Conservation (phyloP, 345 rosid genomes). For the Lenwebbia sp. region DNA sequence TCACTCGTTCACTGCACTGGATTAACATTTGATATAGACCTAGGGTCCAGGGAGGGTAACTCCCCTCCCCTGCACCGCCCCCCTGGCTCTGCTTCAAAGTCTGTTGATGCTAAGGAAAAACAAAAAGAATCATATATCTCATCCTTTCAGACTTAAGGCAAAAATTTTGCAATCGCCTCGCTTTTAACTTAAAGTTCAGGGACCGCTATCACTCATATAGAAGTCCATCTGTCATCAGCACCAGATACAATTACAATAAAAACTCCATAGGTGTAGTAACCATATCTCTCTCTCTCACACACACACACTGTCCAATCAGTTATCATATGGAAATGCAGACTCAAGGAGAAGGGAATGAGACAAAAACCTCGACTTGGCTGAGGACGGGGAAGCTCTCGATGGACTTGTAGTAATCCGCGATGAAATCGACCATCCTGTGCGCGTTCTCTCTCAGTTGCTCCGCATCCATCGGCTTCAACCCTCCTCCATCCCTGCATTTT, state of each 20-base stretch:
- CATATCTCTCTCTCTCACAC: not conserved
- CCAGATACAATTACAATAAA: not conserved
- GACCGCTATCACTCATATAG: not conserved
- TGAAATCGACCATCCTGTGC: slow-evolving; percentile 85
- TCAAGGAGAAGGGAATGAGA: not conserved
- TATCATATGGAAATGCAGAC: not conserved
- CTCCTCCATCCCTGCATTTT: not conserved
- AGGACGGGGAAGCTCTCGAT: slow-evolving; percentile 76
- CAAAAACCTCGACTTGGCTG: slow-evolving; percentile 69
- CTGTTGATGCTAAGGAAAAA: not conserved
- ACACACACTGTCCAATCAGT: not conserved
- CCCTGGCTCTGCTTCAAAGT: not conserved
- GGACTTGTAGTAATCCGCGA: slow-evolving; percentile 81
- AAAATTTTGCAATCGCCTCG: not conserved
- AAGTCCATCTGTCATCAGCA: not conserved
- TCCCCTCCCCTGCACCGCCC: not conserved
- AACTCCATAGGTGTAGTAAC: not conserved
- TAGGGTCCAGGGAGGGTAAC: not conserved
- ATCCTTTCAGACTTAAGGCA: not conserved
- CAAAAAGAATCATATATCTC: not conserved
- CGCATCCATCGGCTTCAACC: slow-evolving; percentile 54
- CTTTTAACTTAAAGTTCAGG: not conserved
- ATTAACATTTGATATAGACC: not conserved
- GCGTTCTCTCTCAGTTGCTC: slow-evolving; percentile 67
- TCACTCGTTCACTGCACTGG: slow-evolving; percentile 5